Evolutionary conservation across 2,329 filamentous ascomycete genomes (phyloP), one percentile per base, ranked within the genome.

Genomic region (Rhynchosporium secalis): DNA sequence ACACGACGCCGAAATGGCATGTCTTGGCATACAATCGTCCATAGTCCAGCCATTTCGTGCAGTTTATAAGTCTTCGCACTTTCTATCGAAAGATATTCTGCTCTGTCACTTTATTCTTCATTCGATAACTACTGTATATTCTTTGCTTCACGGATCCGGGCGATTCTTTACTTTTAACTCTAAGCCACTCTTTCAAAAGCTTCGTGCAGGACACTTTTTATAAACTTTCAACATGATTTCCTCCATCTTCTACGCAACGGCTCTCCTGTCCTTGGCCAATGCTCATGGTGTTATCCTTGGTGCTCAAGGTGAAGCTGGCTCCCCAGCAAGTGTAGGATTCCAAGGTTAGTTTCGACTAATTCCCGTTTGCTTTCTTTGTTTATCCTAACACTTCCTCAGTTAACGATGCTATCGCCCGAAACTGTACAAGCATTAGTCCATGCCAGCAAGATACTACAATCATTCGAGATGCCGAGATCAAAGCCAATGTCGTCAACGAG

Each of bases 401-500:
- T 64, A 79, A 83, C 67, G 75, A 79, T 46, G 75, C 75, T 62
- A 79, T 86, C 67, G 83, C 86, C 26, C 81, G 86, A 65, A 86
- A 88, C 73, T 87, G 86, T 73, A 87, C 84, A 12, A 77, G 77
- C 60, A 85, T 87, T 76, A 85, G 80, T 72, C 86, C 86, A 26
- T 88, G 86, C 78, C 85, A 89, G 71, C 83, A 85, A 66, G 86
- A 89, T 62, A 78, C 84, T 10, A 87, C 84, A 58, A 80, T 87
- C 70, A 88, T 89, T 74, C 79, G 81, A 58, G 83, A 86, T 62
- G 80, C 79, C 15, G 79, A 85, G 76, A 80, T 84, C 68, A 65
- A 67, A 6, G 74, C 77, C 58, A 83, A 83, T 68, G 72, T 81
- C 7, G 83, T 84, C 55, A 85, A 84, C 68, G 78, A 82, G 62